Base-by-base conservation (phyloP, 164 flowering plant genomes). In the Nymphaea thermarum region DNA sequence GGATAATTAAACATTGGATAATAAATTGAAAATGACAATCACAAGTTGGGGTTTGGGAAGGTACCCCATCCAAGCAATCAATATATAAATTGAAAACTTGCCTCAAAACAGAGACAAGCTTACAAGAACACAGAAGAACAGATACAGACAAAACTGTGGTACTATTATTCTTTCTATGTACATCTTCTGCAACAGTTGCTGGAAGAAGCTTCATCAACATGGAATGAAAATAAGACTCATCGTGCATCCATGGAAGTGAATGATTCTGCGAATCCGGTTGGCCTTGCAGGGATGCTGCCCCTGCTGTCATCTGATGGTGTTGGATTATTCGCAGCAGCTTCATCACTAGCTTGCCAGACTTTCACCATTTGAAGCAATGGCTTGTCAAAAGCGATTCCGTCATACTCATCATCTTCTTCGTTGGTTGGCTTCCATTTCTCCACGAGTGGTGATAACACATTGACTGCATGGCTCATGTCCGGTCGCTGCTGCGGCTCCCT, bases 211-310 rank as follows among this genome's bases (percentile, higher is more conserved):
- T 25, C 36, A 25, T 25, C 36, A 25, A 25, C 36, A 25, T 25
- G 36, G 36, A 25, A 25, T 25, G 36, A 25, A 25, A 25, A 25
- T 25, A 25, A 0, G 36, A 25, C 36, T 75, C 65, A 79, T 67
- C 82, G 80, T 55, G 74, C 96, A 80, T 89, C 96, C 41, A 77
- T 71, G 6, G 93, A 89, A 43, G 86, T 84, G 72, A 90, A 85
- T 25, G 90, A 86, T 6, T 84, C 86, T 0, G 91, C 88, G 72
- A 90, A 86, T 25, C 88, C 93, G 43, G 76, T 67, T 36, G 96
- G 90, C 70, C 78, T 78, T 2, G 87, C 77, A 5, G 96, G 96
- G 14, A 90, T 86, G 69, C 93, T 90, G 12, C 85, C 88, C 72
- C 79, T 82, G 78, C 93, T 90, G 71, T 90, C 88, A 41, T 74